Conservation (phyloP, 2,329 filamentous ascomycete species). For the Tolypocladium ovalisporum region DNA sequence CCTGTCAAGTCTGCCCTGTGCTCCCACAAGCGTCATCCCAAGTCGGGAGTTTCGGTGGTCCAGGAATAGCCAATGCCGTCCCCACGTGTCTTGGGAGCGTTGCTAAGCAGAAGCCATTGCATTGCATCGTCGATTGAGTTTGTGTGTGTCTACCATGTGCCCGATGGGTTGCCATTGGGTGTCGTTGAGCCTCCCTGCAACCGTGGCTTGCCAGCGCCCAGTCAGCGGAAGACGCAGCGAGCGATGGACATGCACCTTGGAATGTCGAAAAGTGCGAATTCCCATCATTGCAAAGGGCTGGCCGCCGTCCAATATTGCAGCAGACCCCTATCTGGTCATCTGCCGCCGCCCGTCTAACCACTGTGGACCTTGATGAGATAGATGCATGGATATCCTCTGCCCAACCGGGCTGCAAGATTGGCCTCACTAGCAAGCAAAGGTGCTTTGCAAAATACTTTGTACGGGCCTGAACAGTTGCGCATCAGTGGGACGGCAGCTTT, state of each 20-base stretch:
- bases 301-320: not conserved
- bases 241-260: not conserved
- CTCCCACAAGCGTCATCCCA: not conserved
- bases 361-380: not conserved
- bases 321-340: not conserved
- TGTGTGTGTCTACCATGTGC: not conserved
- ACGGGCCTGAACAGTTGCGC: not conserved
- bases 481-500: no score
- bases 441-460: not conserved
- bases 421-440: not conserved
- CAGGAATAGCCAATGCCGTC: constrained; percentile 2
- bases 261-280: not conserved
- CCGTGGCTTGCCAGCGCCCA: not conserved
- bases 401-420: not conserved
- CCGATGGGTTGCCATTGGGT: not conserved
- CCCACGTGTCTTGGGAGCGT: constrained; percentile 1
- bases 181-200: not conserved
- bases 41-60: not conserved
- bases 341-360: not conserved
- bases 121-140: not conserved
- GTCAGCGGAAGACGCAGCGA: not conserved
- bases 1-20: not conserved
- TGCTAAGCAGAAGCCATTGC: not conserved
- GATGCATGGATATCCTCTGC: not conserved
- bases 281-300: not conserved